phyloP scores from a whole-genome alignment of 2,329 filamentous ascomycete genomes.

The Biscogniauxia sp. region DNA sequence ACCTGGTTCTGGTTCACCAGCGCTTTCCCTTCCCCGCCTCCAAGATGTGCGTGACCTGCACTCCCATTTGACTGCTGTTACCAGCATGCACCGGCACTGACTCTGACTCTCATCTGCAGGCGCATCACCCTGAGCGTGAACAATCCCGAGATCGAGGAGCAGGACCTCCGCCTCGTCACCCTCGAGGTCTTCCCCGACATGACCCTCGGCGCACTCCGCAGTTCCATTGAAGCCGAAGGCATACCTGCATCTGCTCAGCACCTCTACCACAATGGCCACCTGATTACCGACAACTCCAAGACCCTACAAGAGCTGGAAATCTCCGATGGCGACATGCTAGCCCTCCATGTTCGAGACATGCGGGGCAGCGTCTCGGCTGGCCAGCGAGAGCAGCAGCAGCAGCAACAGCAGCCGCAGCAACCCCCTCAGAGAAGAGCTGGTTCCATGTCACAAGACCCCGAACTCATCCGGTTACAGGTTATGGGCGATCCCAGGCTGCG shows the following conservation, averaged over 20 bases:
- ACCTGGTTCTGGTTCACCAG: background rate
- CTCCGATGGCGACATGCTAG: slow-evolving; percentile 87
- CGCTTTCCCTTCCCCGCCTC: too few species aligned
- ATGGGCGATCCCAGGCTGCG: slow-evolving; percentile 74
- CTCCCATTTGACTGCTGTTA: background rate
- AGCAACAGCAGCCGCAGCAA: slow-evolving; percentile 28
- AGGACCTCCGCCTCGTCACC: slow-evolving; percentile 59
- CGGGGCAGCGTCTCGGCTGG: slow-evolving; percentile 41
- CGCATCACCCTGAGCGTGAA: slow-evolving; percentile 73
- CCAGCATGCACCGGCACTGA: slow-evolving; percentile 4
- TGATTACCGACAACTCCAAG: slow-evolving; percentile 73
- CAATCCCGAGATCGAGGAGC: slow-evolving; percentile 60
- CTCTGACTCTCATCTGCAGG: slow-evolving; percentile 43
- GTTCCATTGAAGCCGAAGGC: slow-evolving; percentile 79
- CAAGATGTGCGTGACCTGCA: background rate
- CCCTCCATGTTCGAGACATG: slow-evolving; percentile 71
- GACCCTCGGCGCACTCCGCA: slow-evolving; percentile 80
- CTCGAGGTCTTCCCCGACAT: slow-evolving; percentile 69
- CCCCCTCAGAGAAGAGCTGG: slow-evolving; percentile 30
- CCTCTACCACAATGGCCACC: slow-evolving; percentile 85
- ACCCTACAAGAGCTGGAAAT: slow-evolving; percentile 81
- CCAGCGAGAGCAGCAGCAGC: slow-evolving; percentile 36
- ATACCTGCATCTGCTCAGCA: slow-evolving; percentile 73
- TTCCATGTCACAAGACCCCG: slow-evolving; percentile 60
- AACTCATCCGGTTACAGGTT: slow-evolving; percentile 79